Conservation (phyloP, 2,329 filamentous ascomycete genomes). For the Claviceps sp. region DNA sequence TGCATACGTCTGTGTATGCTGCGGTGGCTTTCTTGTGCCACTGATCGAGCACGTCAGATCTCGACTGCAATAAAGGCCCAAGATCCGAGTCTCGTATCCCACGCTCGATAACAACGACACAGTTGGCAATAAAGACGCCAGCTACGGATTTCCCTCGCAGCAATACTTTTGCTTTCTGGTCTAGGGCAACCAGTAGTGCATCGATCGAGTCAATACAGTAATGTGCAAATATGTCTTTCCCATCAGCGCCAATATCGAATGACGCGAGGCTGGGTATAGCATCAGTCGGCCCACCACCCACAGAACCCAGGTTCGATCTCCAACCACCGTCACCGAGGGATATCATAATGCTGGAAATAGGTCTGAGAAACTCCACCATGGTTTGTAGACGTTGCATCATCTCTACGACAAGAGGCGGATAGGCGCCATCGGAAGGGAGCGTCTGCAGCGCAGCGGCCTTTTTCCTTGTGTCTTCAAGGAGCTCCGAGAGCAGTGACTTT, state of each 20-base stretch:
- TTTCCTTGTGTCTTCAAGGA: constrained; percentile 71
- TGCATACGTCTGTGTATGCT: constrained; percentile 77
- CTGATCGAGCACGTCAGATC: constrained; percentile 55
- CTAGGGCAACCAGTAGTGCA: constrained; percentile 59
- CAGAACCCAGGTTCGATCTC: constrained; percentile 41
- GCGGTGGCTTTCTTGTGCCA: constrained; percentile 81
- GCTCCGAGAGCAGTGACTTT: constrained; percentile 68
- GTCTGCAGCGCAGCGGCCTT: constrained; percentile 51
- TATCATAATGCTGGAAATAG: constrained; percentile 79
- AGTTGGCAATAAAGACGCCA: constrained; percentile 87
- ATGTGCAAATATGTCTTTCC: constrained; percentile 73
- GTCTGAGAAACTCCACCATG: constrained; percentile 75
- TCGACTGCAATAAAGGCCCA: constrained; percentile 52
- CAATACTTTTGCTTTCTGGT: constrained; percentile 57
- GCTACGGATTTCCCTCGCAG: constrained; percentile 67
- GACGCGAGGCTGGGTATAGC: constrained; percentile 58
- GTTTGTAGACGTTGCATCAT: constrained; percentile 77
- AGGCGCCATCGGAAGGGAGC: constrained; percentile 65
- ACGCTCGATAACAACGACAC: constrained; percentile 69
- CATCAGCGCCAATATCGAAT: constrained; percentile 82
- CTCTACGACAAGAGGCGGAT: constrained; percentile 66
- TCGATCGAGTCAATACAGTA: constrained; percentile 88
- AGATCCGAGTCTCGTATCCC: constrained; percentile 75
- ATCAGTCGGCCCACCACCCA: constrained; percentile 44
- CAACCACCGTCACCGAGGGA: constrained; percentile 90